Base-by-base conservation (phyloP, 2,329 filamentous ascomycete genomes). In the Cercospora berteroae region DNA sequence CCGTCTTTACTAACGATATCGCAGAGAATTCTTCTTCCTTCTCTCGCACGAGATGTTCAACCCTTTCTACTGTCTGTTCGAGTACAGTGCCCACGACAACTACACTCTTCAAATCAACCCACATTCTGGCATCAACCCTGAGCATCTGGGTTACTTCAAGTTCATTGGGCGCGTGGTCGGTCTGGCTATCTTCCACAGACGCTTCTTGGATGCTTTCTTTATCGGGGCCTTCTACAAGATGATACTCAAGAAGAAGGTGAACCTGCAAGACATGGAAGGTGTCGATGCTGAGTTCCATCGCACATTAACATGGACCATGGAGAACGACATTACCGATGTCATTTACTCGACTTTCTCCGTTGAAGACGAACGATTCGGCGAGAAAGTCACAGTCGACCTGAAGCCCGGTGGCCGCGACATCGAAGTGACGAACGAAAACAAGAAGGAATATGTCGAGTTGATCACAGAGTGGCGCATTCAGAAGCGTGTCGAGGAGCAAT, bases 41-140 rank as follows among this genome's bases (percentile, higher is more conserved):
- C 88, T 99, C 64, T 98, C 94, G 16, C 95, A 99, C 82, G 95
- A 99, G 84, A 99, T 99, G 95, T 99, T 99, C 84, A 99, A 99
- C 80, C 95, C 95, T 33, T 99, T 99, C 83, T 99, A 99, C 84
- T 99, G 95, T 80, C 86, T 99, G 63, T 99, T 99, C 84, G 95
- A 99, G 82, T 99, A 99, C 81, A 98, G 95, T 27, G 95, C 95
- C 44, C 95, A 99, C 84, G 95, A 99, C 88, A 99, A 99, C 83
- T 99, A 99, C 83, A 99, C 95, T 31, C 90, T 99, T 64, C 95
- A 99, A 82, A 99, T 99, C 84, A 99, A 99, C 83, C 95, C 95
- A 56, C 95, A 99, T 81, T 99, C 95, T 20, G 95, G 95, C 71
- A 98, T 99, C 82, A 99, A 99, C 81, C 95, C 95, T 0, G 95